Base-by-base conservation (phyloP, 371 early-diverging fungal genomes). In the Syncephalastrum sp. region DNA sequence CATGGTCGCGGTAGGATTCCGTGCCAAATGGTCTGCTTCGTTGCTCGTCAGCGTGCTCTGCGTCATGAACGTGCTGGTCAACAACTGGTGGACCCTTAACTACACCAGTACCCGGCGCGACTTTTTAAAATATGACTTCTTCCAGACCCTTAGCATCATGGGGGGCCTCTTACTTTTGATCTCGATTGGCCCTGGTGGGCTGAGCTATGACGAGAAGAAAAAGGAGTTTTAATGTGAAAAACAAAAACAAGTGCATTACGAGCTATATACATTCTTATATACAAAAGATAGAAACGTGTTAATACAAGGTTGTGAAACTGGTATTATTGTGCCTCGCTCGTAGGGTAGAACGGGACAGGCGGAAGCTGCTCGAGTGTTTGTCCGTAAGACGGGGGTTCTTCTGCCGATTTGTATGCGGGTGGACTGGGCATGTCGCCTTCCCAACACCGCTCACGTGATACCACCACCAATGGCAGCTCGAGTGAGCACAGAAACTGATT, bases 51-150 rank as follows among this genome's bases (percentile, higher is more conserved):
- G 89, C n/a, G 83, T 96, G 59, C 68, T 97, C 54, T 87, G 85
- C 42, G 75, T 97, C 60, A 82, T 87, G 68, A 96, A 97, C 68
- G 75, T 97, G 50, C 59, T 91, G 25, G 82, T 93, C 53, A 96
- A 97, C 75, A 92, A 95, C 82, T 97, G 95, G 94, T 96, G 96
- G 96, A 15, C 42, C 14, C 80, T 88, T 4, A 72, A 90, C 47
- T 90, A 90, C 64, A 87, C 85, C 49, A 75, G 82, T 45, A 73
- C 82, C 48, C 85, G 86, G 55, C 79, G 86, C 58, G 97, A 97
- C 55, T 96, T 95, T 69, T 81, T 92, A 63, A 91, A 94, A 69
- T 97, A 96, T 72, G 97, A 97, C 77, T 97, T 97, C 66, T 97
- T 96, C 88, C 97, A 97, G 72, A 96, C 91, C n/a, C 77, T 96